Base-by-base conservation (phyloP, 805 yeast genomes). In the Barnettozyma botsteinii region DNA sequence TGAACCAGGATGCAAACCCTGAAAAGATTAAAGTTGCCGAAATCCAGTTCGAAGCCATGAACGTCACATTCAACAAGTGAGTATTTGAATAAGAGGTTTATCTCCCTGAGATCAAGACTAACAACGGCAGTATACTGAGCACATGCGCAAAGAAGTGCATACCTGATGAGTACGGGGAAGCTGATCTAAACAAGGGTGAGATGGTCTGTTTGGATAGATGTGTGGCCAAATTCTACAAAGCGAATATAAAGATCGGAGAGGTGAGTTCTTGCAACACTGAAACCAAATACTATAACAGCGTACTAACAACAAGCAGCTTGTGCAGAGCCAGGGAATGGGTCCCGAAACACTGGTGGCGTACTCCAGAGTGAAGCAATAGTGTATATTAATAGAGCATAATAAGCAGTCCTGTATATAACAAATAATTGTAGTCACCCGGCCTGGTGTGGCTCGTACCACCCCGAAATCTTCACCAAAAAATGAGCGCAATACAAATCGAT, bases 121-220 rank as follows among this genome's bases (percentile, higher is more conserved):
- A 53, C 37, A 30, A 28, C 14, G 1, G 12, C 52, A 69, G 73
- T 31, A 69, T 89, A 48, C 66, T 84, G 26, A 60, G 66, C 26
- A 69, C 73, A 4, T 91, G 98, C 60, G 68, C 72, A 17, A 53
- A 61, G 42, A 93, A 93, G 61, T 93, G 98, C 62, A 72, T 93
- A 30, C 81, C 83, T n/a, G 75, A 70, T n/a, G 85, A 81, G 48
- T 89, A 84, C 62, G 85, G 86, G 13, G 98, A 91, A 52, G 71
- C 75, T 9, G 97, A 91, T 20, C 66, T 89, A 40, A 79, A 77
- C 48, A 87, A 88, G 53, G 97, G 96, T 27, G 97, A 89, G 57
- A 62, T 70, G 43, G 72, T 76, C 33, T 91, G 97, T 59, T 65
- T 85, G 10, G 96, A 88, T 59, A 68, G 97, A 45, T 89, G 98